Evolutionary conservation across 2,329 filamentous ascomycete genomes (phyloP).

Genomic region (Microsporum ferrugineum): DNA sequence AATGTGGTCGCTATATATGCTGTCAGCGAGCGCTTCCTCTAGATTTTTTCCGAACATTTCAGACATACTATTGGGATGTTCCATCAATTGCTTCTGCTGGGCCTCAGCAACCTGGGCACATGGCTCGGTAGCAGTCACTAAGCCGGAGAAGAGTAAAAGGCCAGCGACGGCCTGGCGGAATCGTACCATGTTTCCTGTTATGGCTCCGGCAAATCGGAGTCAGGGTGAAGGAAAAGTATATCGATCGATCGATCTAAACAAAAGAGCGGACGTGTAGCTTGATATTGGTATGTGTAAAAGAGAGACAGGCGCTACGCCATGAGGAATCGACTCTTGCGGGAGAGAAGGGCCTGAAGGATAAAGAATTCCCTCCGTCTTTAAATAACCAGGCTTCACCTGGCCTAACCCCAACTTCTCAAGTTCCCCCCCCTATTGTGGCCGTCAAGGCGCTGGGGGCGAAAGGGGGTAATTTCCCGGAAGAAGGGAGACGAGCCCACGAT

Average conservation of each 20-base stretch:
- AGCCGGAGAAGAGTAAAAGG: neutral
- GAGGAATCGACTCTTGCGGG: too few relatives aligned
- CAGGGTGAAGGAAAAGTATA: neutral
- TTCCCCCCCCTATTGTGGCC: neutral
- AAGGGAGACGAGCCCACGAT: neutral
- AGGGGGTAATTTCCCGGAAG: neutral
- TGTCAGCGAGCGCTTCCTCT: neutral
- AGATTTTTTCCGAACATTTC: too few relatives aligned
- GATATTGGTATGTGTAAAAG: neutral
- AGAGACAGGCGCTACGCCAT: too few relatives aligned
- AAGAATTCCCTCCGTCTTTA: neutral
- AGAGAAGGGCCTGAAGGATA: too few relatives aligned
- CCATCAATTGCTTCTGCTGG: neutral
- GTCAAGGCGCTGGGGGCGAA: neutral
- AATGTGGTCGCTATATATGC: conserved; percentile 5
- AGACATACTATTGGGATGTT: neutral
- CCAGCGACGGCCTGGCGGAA: neutral
- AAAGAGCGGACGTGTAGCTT: neutral
- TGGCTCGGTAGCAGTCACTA: neutral
- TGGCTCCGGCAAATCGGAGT: neutral
- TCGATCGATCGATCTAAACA: neutral
- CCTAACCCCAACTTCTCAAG: too few relatives aligned
- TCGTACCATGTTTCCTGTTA: neutral
- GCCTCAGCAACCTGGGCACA: neutral
- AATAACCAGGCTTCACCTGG: neutral